phyloP scores from a whole-genome alignment of 2,329 filamentous ascomycete species.

The Exophiala sp. region DNA sequence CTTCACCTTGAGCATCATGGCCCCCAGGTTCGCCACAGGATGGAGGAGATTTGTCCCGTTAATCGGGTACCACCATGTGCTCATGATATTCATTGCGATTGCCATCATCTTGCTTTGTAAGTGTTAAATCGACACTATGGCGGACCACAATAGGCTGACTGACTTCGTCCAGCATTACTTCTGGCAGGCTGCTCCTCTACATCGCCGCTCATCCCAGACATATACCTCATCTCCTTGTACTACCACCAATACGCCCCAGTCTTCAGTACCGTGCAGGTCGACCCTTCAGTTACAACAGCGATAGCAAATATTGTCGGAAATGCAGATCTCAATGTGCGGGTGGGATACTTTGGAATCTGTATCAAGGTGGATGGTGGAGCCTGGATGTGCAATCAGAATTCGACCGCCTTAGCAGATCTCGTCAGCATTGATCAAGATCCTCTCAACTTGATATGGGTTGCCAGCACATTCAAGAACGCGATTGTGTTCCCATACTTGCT shows the following conservation, averaged over 20 bases:
- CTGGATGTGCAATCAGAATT: constrained; percentile 96
- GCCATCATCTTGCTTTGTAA: constrained; percentile 91
- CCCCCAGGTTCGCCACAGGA: constrained; percentile 32
- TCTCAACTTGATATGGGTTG: constrained; percentile 94
- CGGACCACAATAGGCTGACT: neutral
- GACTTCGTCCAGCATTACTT: constrained; percentile 61
- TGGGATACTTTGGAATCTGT: constrained; percentile 97
- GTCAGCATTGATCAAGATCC: constrained; percentile 88
- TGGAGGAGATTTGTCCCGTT: constrained; percentile 51
- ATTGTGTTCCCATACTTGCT: constrained; percentile 97
- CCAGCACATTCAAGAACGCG: constrained; percentile 94
- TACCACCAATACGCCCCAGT: constrained; percentile 79
- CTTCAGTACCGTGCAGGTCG: constrained; percentile 80
- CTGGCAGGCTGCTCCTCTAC: constrained; percentile 95
- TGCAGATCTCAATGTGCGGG: constrained; percentile 79
- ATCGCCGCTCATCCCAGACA: constrained; percentile 86
- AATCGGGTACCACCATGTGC: constrained; percentile 71
- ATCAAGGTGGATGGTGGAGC: constrained; percentile 83
- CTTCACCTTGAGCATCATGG: constrained; percentile 22
- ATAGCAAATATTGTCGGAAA: constrained; percentile 84
- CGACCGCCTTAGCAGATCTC: constrained; percentile 83
- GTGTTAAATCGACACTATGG: constrained; percentile 35
- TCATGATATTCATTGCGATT: constrained; percentile 94
- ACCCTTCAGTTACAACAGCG: constrained; percentile 77
- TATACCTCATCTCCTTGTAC: constrained; percentile 98